Percentiles rank a stretch among this genome's conserved stretches.
phyloP scores from a whole-genome alignment of 1,284 basidiomycete species.

The Pascua sp. region DNA sequence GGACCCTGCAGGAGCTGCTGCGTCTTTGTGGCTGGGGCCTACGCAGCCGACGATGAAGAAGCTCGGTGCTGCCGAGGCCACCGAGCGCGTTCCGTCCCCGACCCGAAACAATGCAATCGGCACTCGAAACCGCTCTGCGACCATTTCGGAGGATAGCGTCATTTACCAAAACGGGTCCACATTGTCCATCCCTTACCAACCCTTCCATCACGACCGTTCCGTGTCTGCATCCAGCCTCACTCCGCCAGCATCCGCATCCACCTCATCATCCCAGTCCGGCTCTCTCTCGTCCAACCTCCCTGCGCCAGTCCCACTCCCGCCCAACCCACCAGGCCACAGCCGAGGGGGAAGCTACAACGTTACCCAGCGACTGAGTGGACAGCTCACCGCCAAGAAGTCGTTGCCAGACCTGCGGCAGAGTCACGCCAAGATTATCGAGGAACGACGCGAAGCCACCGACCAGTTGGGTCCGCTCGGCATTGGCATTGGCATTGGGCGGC shows the following conservation, averaged over 20 bases:
- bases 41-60: too few relatives aligned
- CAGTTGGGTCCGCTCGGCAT: slow-evolving; percentile 29
- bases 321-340: slow-evolving; percentile 24
- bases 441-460: slow-evolving; percentile 32
- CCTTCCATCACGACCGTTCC: slow-evolving; percentile 16
- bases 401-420: slow-evolving; percentile 75
- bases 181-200: slow-evolving; percentile 14
- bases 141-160: slow-evolving; percentile 29
- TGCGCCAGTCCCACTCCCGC: background rate
- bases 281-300: slow-evolving; percentile 10
- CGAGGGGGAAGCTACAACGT: slow-evolving; percentile 45
- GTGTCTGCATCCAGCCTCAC: slow-evolving; percentile 10
- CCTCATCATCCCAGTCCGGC: slow-evolving; percentile 37
- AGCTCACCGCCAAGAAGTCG: slow-evolving; percentile 69
- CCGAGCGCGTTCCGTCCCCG: too few relatives aligned
- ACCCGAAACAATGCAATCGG: too few relatives aligned
- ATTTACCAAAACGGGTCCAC: slow-evolving; percentile 12
- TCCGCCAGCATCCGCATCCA: slow-evolving; percentile 30
- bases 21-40: too few relatives aligned
- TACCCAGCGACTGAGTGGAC: slow-evolving; percentile 42
- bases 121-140: slow-evolving; percentile 16
- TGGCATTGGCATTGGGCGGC: slow-evolving; percentile 20
- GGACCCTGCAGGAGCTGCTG: too few relatives aligned
- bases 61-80: too few relatives aligned
- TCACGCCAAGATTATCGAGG: slow-evolving; percentile 53